Base-by-base conservation (phyloP, 1,284 basidiomycete species). In the Phlebopus sp. region DNA sequence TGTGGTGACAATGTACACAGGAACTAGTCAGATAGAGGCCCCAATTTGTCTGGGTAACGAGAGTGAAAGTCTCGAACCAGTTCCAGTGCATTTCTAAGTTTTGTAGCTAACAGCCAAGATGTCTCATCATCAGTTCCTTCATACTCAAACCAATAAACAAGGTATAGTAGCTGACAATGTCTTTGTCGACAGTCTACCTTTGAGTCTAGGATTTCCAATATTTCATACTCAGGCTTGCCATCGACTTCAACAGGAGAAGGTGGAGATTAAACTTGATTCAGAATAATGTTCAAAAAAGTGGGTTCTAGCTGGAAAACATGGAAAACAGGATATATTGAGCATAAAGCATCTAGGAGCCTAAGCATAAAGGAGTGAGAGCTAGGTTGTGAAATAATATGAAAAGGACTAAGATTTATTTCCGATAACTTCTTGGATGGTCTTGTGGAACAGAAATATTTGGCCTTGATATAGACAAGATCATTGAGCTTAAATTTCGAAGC, bases 341-440 rank as follows among this genome's bases (percentile, higher is more conserved):
- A 11, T 21, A 37, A 13, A 13, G 36, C 21, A 21, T 37, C 10
- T 10, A 18, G 9, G 11, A 37, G 14, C 5, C 18, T 10, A 15
- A 37, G 36, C 4, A 18, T 37, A 21, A 37, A 37, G 9, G 36
- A 37, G 14, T 37, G 36, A 10, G 36, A 19, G 21, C 36, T 9
- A 4, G 17, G 9, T 10, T 37, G 36, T 19, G 36, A 14, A 6
- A 37, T 37, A 27, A 68, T 47, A 5, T 31, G 42, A 50, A 53
- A 67, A 2, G 62, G 66, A 13, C 66, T 62, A 7, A 57, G 36
- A 17, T 43, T 46, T 11, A 44, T 51, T 21, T 52, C 40, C 19
- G 60, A 55, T 19, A 68, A 54, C 46, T 67, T 67, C 48, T 59
- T 55, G 5, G 60, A 50, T 2, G 32, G 42, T 14, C 15, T 2